Percentiles rank a stretch among this genome's conserved stretches.
Conservation (phyloP, 176 grass and related monocot genomes). For the Leersia perrieri region DNA sequence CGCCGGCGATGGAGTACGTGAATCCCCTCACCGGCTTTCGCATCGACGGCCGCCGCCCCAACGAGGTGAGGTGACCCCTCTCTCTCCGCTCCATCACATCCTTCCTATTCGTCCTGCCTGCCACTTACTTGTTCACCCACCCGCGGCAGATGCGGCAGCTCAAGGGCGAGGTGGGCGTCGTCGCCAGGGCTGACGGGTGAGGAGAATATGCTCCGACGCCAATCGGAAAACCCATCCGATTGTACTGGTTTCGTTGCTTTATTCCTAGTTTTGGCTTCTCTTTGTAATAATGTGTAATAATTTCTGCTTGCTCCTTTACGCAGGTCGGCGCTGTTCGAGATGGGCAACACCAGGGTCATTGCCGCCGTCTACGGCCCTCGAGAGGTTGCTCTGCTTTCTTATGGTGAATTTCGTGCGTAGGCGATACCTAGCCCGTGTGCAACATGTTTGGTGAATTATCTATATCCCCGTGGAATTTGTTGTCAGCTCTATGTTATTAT, state of each 20-base stretch:
- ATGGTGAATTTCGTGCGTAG: neutral
- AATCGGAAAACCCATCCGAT: neutral
- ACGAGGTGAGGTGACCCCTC: constrained; percentile 65
- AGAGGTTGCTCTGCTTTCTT: constrained; percentile 53
- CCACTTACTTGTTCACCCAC: neutral
- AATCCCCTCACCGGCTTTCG: constrained; percentile 78
- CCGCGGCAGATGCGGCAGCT: constrained; percentile 81
- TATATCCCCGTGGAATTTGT: neutral
- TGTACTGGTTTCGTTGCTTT: neutral
- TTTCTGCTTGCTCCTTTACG: neutral
- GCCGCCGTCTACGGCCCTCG: constrained; percentile 82
- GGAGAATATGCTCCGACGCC: neutral
- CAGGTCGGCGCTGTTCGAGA: constrained; percentile 92
- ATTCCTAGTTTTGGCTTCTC: constrained; percentile 20
- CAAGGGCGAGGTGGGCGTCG: constrained; percentile 73
- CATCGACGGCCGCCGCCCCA: constrained; percentile 79
- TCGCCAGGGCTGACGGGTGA: constrained; percentile 72
- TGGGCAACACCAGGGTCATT: constrained; percentile 96
- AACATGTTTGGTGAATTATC: constrained; percentile 24
- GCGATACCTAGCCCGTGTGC: neutral
- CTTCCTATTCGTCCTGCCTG: neutral
- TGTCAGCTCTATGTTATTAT: neutral
- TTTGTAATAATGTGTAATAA: neutral
- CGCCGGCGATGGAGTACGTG: constrained; percentile 63
- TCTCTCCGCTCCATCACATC: neutral